Evolutionary conservation across 768 basidiomycete genomes (phyloP).

Genomic region (Suillus brevipes): DNA sequence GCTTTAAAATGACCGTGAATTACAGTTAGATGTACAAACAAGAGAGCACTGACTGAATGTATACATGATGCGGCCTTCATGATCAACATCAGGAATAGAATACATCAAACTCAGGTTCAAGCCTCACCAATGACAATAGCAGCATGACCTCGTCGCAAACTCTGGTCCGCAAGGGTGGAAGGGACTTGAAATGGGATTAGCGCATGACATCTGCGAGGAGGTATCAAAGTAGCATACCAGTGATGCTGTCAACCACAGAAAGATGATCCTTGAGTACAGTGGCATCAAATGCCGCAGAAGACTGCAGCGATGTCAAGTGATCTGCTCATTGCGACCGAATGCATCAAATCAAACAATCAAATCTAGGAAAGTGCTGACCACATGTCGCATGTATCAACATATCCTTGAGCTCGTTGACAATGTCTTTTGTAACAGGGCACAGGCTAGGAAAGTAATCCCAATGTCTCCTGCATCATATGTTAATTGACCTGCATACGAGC

Average conservation of each 20-base stretch:
- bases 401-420: constrained; percentile 28
- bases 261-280: constrained; percentile 24
- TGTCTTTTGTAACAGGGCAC: constrained; percentile 24
- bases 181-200: background rate
- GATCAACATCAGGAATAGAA: constrained; percentile 11
- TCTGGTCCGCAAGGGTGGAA: background rate
- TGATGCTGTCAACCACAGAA: constrained; percentile 26
- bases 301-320: constrained; percentile 30
- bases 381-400: constrained; percentile 29
- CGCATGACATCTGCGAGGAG: background rate
- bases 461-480: constrained; percentile 31
- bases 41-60: constrained; percentile 23
- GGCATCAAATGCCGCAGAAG: constrained; percentile 22
- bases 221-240: constrained; percentile 17
- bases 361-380: constrained; percentile 16
- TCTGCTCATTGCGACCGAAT: constrained; percentile 12
- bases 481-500: background rate
- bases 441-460: constrained; percentile 34
- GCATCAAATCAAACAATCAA: background rate
- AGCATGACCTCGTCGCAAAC: constrained; percentile 15
- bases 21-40: background rate
- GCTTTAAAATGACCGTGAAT: constrained; percentile 22
- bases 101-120: background rate
- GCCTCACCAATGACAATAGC: constrained; percentile 24
- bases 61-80: constrained; percentile 34